These are phyloP conservation scores for Lindgomyces ingoldianus DNA, from an alignment of 495 filamentous ascomycete genomes.

Conservation along the genomic window DNA sequence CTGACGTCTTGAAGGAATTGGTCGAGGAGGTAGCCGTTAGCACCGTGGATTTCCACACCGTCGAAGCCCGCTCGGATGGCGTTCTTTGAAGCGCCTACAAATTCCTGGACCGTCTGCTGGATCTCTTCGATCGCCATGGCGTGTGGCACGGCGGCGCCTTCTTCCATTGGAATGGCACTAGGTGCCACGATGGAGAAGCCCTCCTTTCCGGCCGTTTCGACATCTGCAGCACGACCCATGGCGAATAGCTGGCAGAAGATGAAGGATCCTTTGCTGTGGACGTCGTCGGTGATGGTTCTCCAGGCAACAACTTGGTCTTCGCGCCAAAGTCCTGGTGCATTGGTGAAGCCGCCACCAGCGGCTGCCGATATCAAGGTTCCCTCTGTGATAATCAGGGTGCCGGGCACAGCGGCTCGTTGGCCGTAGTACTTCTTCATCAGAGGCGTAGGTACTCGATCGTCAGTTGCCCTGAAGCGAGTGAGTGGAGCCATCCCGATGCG, in stretches of 20 bases:
- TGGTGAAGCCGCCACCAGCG: constrained; percentile 8
- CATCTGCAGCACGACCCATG: constrained; percentile 44
- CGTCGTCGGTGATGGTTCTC: constrained; percentile 16
- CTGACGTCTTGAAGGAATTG: constrained; percentile 66
- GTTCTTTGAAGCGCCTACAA: constrained; percentile 2
- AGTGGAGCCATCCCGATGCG: constrained; percentile 45
- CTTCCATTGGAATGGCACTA: constrained; percentile 14
- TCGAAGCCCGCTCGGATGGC: constrained; percentile 64
- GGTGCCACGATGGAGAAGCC: constrained; percentile 33
- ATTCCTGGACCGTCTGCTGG: constrained; percentile 3
- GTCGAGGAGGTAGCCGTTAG: constrained; percentile 72
- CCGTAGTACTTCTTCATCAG: constrained; percentile 59
- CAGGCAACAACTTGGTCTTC: constrained; percentile 24
- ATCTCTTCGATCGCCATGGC: constrained; percentile 24
- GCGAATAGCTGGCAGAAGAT: constrained; percentile 22
- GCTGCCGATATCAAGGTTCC: constrained; percentile 59
- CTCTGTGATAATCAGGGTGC: constrained; percentile 65
- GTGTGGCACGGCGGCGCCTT: background rate
- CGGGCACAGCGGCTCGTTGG: constrained; percentile 58
- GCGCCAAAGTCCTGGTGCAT: constrained; percentile 20
- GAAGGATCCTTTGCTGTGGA: constrained; percentile 24
- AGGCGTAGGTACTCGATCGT: constrained; percentile 46
- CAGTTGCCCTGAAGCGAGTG: constrained; percentile 51
- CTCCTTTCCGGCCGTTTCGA: constrained; percentile 46
- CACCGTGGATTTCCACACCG: constrained; percentile 70